A percentile compares a stretch with the other conserved stretches of the same genome.
These are phyloP conservation scores for Leavenworthia alabamica DNA, from an alignment of 345 rosid genomes.

Conservation along the genomic window DNA sequence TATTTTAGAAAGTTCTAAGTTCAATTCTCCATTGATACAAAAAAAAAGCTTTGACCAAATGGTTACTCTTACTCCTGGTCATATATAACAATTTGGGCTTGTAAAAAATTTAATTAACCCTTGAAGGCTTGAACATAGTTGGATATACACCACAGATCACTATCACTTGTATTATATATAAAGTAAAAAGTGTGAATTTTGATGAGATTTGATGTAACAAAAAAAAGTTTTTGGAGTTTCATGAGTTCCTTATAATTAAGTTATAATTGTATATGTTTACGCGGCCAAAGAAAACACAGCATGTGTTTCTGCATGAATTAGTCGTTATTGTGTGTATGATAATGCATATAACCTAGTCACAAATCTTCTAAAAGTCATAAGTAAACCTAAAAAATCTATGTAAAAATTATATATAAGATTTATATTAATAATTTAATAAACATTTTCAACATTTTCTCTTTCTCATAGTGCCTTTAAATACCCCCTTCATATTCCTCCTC, in stretches of 20 bases:
- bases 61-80: not conserved
- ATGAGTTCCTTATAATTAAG: not conserved
- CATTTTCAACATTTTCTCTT: not conserved
- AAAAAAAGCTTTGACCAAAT: not conserved
- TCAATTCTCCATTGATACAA: not conserved
- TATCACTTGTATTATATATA: not conserved
- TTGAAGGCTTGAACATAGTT: not conserved
- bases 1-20: not conserved
- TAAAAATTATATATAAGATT: not conserved
- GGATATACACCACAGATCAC: not conserved
- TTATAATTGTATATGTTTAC: not conserved
- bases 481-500: slow-evolving; percentile 13
- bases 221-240: not conserved
- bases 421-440: not conserved
- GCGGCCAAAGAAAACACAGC: slow-evolving; percentile 24
- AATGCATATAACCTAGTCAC: slow-evolving; percentile 14
- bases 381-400: too few species aligned
- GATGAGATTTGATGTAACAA: too few species aligned
- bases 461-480: slow-evolving; percentile 34
- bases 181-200: not conserved
- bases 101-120: not conserved
- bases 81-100: not conserved
- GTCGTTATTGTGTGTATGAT: slow-evolving; percentile 9
- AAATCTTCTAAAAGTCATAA: slow-evolving; percentile 13
- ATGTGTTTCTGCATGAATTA: slow-evolving; percentile 31